Conservation (phyloP, 257 asterid genomes). For the Linaria vulgaris region DNA sequence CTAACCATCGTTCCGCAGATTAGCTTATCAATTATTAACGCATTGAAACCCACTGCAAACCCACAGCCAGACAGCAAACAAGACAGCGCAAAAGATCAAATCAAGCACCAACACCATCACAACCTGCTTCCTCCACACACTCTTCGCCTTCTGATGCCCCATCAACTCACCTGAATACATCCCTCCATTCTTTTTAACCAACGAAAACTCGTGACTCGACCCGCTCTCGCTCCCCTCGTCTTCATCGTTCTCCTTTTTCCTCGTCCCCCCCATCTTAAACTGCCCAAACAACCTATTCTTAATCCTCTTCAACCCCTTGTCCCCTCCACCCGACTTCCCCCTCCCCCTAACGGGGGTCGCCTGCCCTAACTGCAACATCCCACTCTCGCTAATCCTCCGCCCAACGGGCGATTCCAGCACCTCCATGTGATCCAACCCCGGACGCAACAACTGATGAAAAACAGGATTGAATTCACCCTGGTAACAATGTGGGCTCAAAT, state of each 20-base stretch:
- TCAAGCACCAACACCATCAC: slow-evolving; percentile 73
- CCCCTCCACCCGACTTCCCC: slow-evolving; percentile 26
- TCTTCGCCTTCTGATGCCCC: slow-evolving; percentile 58
- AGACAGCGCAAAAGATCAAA: slow-evolving; percentile 54
- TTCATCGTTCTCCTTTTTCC: slow-evolving; percentile 31
- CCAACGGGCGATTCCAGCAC: slow-evolving; percentile 41
- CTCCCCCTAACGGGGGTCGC: slow-evolving; percentile 34
- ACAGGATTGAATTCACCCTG: slow-evolving; percentile 85
- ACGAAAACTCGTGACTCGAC: slow-evolving; percentile 34
- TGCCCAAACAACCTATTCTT: slow-evolving; percentile 47
- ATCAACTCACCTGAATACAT: slow-evolving; percentile 11
- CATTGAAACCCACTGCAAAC: slow-evolving; percentile 86
- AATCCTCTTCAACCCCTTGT: slow-evolving; percentile 35
- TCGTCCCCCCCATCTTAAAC: slow-evolving; percentile 30
- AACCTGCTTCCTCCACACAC: slow-evolving; percentile 83
- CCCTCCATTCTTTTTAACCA: slow-evolving; percentile 43
- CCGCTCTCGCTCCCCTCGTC: slow-evolving; percentile 30
- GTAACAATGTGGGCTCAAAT: slow-evolving; percentile 60
- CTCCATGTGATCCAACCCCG: slow-evolving; percentile 38
- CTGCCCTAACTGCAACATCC: slow-evolving; percentile 34
- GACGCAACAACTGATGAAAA: slow-evolving; percentile 60
- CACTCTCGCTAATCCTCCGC: slow-evolving; percentile 30
- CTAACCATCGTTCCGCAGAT: neutral
- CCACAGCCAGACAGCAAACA: slow-evolving; percentile 83
- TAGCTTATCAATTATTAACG: slow-evolving; percentile 53